phyloP scores from a whole-genome alignment of 2,329 filamentous ascomycete genomes.

The Microdochium trichocladiopsis region DNA sequence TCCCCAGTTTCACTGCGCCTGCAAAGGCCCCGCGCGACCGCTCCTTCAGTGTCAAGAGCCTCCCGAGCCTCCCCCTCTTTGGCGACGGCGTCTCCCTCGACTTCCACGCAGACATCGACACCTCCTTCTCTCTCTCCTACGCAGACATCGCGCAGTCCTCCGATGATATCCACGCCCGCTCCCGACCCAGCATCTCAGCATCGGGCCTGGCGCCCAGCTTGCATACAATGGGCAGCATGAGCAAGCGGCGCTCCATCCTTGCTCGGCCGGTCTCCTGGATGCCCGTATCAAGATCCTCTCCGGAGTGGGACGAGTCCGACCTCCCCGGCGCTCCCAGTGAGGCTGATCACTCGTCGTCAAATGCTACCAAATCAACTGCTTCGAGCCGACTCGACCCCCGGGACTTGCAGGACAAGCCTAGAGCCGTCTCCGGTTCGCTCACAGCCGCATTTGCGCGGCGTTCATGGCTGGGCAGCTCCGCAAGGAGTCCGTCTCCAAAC shows the following conservation, averaged over 20 bases:
- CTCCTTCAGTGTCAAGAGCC: conserved; percentile 20
- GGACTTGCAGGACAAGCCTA: conserved; percentile 23
- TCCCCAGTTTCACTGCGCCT: conserved; percentile 6
- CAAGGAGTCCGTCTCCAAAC: conserved; percentile 39
- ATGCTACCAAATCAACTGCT: conserved; percentile 4
- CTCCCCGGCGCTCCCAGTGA: neutral
- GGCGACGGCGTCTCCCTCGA: conserved; percentile 45
- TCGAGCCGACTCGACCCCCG: conserved; percentile 17
- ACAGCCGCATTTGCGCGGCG: conserved; percentile 38
- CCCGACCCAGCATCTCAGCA: conserved; percentile 13
- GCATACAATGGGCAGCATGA: conserved; percentile 17
- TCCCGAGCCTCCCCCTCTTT: conserved; percentile 33
- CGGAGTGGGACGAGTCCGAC: conserved; percentile 7
- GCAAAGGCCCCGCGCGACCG: conserved; percentile 1
- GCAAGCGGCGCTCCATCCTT: conserved; percentile 37
- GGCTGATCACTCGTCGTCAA: conserved; percentile 2
- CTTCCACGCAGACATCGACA: conserved; percentile 39
- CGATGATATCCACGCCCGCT: conserved; percentile 16
- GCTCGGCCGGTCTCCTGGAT: conserved; percentile 48
- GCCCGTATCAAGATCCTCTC: conserved; percentile 33
- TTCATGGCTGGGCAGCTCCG: conserved; percentile 41
- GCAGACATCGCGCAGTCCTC: conserved; percentile 13
- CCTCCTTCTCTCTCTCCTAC: conserved; percentile 31
- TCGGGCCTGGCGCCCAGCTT: conserved; percentile 8
- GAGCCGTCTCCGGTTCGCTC: conserved; percentile 37